phyloP scores from a whole-genome alignment of 2,329 filamentous ascomycete genomes.

The Fusarium fujikuroi region DNA sequence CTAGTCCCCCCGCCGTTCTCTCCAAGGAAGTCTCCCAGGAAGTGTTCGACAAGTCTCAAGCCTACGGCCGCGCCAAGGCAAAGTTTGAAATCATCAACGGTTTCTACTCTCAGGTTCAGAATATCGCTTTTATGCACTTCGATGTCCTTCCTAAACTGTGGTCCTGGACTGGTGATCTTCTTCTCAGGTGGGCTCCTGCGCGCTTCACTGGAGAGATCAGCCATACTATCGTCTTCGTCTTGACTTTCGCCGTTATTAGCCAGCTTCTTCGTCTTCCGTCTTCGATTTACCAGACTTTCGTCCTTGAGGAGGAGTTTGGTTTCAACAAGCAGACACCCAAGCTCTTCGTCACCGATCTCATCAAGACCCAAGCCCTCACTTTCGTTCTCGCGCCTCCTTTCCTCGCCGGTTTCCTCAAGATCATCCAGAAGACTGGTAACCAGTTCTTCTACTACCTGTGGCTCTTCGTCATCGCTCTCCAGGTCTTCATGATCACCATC shows the following conservation, averaged over 20 bases:
- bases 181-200: constrained; percentile 78
- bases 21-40: constrained; percentile 88
- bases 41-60: constrained; percentile 95
- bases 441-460: constrained; percentile 99
- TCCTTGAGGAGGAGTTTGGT: constrained; percentile 95
- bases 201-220: constrained; percentile 91
- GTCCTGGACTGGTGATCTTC: constrained; percentile 79
- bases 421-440: constrained; percentile 92
- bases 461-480: constrained; percentile 88
- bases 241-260: constrained; percentile 84
- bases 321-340: constrained; percentile 98
- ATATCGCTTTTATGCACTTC: constrained; percentile 87
- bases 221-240: constrained; percentile 92
- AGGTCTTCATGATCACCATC: constrained; percentile 94
- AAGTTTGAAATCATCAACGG: constrained; percentile 85
- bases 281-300: constrained; percentile 92
- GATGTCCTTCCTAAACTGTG: constrained; percentile 93
- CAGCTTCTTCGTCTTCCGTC: constrained; percentile 82
- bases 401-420: constrained; percentile 90
- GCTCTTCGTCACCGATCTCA: constrained; percentile 87
- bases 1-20: constrained; percentile 84
- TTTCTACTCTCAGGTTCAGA: constrained; percentile 88
- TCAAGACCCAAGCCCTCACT: constrained; percentile 88
- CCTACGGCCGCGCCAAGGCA: constrained; percentile 95
- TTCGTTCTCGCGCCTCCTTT: constrained; percentile 86